Evolutionary conservation across 1,139 yeast species (phyloP).

Genomic region (Scheffersomyces insectosa): DNA sequence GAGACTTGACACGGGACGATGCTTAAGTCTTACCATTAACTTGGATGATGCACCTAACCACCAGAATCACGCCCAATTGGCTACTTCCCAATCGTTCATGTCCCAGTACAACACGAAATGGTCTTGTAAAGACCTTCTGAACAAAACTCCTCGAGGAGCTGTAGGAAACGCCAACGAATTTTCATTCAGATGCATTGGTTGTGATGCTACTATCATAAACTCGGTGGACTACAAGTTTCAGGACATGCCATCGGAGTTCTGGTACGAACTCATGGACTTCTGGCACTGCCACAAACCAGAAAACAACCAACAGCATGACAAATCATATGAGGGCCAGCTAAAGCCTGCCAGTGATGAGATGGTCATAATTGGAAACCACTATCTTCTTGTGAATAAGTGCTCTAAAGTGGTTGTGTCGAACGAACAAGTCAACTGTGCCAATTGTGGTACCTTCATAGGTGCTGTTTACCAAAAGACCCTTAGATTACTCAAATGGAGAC

Average conservation of each 20-base stretch:
- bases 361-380: constrained; percentile 59
- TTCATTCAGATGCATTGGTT: constrained; percentile 34
- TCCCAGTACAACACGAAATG: constrained; percentile 21
- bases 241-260: constrained; percentile 87
- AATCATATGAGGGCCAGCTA: constrained; percentile 38
- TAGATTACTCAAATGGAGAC: constrained; percentile 63
- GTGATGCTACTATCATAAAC: constrained; percentile 27
- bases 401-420: constrained; percentile 9
- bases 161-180: constrained; percentile 26
- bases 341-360: constrained; percentile 42
- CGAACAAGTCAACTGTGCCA: constrained; percentile 22
- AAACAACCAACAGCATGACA: constrained; percentile 18
- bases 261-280: constrained; percentile 96
- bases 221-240: constrained; percentile 36
- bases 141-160: constrained; percentile 28
- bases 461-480: constrained; percentile 20
- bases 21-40: constrained; percentile 1
- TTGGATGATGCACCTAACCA: not conserved
- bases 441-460: constrained; percentile 37
- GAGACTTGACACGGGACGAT: constrained; percentile 2
- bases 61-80: constrained; percentile 3
- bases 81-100: constrained; percentile 1
- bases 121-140: constrained; percentile 41
- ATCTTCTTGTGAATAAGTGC: constrained; percentile 43
- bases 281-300: constrained; percentile 98